Base-by-base conservation (phyloP, 2,329 filamentous ascomycete species). In the Dactylonectria macrodidyma region DNA sequence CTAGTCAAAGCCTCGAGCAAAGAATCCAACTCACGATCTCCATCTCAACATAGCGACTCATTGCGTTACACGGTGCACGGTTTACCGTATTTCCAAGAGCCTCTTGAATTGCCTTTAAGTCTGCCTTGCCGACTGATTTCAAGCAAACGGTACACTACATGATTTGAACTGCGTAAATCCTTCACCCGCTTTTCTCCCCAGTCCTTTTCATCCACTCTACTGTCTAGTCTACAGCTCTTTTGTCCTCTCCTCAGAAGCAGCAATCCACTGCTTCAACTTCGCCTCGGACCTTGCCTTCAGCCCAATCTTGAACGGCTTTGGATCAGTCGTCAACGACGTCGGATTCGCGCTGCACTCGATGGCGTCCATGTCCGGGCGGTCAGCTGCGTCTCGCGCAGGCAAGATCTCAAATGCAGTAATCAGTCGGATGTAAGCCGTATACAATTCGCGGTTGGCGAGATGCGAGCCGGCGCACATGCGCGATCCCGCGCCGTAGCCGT, bases 401-500 rank as follows among this genome's bases (percentile, higher is more conserved):
- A 84, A 79, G 63, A 91, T 86, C 30, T 85, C 78, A 71, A 91
- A 91, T 0, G 88, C 88, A 0, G 84, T 86, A 67, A 91, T 86
- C 46, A 91, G 79, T 1, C 90, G 83, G 36, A 91, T 79, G 67
- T 88, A 90, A 0, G 87, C 87, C 1, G 87, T 89, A 79, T 86
- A 92, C 0, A 91, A 84, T 75, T 91, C 88, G 2, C 90, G 85
- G 75, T 91, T 91, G 3, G 87, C 90, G 9, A 92, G 83, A 71
- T 91, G 89, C 2, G 85, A 88, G 19, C 90, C 90, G 0, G 87
- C 87, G 74, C 90, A 92, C 86, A 91, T 90, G 44, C 90, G 84
- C 2, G 86, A 87, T 2, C 90, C 90, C 0, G 89, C 89, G 3
- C 90, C 90, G 68, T 90, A 92, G 10, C 82, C 88, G 73, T 89